Conservation (phyloP, 768 basidiomycete genomes). For the Boletus bicolor region DNA sequence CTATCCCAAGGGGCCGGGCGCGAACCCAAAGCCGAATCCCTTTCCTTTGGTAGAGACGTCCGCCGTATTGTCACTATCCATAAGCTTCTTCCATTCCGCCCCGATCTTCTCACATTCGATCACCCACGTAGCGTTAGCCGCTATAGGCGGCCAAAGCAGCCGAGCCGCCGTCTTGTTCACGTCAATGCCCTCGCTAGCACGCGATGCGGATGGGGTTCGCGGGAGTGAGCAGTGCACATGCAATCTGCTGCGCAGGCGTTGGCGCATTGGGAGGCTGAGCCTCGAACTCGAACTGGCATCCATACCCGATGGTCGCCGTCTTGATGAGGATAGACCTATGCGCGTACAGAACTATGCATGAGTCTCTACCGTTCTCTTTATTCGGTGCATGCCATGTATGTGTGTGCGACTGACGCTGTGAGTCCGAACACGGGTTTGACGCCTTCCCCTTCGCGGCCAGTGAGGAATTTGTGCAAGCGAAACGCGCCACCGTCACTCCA, state of each 20-base stretch:
- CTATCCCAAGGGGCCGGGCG: neutral
- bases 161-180: conserved; percentile 12
- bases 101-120: conserved; percentile 23
- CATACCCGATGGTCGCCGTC: conserved; percentile 49
- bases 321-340: conserved; percentile 50
- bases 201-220: conserved; percentile 24
- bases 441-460: conserved; percentile 79
- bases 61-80: neutral
- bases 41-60: neutral
- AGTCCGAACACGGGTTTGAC: conserved; percentile 88
- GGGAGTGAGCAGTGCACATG: conserved; percentile 36
- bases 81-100: conserved; percentile 16
- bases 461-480: conserved; percentile 78
- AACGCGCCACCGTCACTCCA: conserved; percentile 38
- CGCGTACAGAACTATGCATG: neutral
- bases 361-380: neutral
- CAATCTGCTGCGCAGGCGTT: conserved; percentile 40
- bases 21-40: neutral
- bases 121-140: conserved; percentile 8
- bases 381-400: neutral
- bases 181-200: conserved; percentile 23
- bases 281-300: conserved; percentile 33
- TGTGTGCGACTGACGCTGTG: conserved; percentile 64
- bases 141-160: conserved; percentile 11
- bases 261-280: conserved; percentile 43